Base-by-base conservation (phyloP, 768 basidiomycete genomes). In the Trametes elegans region DNA sequence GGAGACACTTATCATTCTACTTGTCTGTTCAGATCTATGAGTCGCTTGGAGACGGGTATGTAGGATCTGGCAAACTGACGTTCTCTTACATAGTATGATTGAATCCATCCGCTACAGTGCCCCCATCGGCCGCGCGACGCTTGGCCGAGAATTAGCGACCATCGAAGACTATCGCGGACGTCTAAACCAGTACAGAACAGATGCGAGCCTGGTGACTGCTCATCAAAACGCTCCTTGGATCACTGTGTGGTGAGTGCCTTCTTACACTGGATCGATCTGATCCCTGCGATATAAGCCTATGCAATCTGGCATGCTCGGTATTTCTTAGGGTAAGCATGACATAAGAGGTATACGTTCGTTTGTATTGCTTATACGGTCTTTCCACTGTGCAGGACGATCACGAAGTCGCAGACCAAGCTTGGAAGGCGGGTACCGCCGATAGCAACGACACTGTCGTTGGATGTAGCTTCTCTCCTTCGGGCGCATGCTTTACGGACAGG, bases 341-440 rank as follows among this genome's bases (percentile, higher is more conserved):
- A n/a, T n/a, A n/a, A n/a, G n/a, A n/a, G n/a, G n/a, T n/a, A n/a
- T n/a, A n/a, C n/a, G n/a, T n/a, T n/a, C n/a, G n/a, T n/a, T n/a
- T n/a, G n/a, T n/a, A n/a, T n/a, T n/a, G n/a, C n/a, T n/a, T n/a
- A n/a, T n/a, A n/a, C n/a, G n/a, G n/a, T n/a, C n/a, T n/a, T n/a
- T n/a, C n/a, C n/a, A n/a, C n/a, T 27, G 5, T 27, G 5, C 54
- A 79, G 79, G 79, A 80, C 62, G 79, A 79, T 55, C 79, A 80
- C 62, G 78, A 80, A 66, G 78, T 82, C 46, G 77, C 80, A 14
- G 79, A 84, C 64, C 76, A 84, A 55, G 64, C 76, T 0, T 83
- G 81, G 81, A 81, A 81, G 60, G 75, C 78, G 2, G 80, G 81
- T 10, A 77, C 79, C 2, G 76, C 80, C n/a, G 70, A 82, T 60